These are phyloP conservation scores for Vararia minispora DNA, from an alignment of 768 basidiomycete genomes.

Conservation along the genomic window DNA sequence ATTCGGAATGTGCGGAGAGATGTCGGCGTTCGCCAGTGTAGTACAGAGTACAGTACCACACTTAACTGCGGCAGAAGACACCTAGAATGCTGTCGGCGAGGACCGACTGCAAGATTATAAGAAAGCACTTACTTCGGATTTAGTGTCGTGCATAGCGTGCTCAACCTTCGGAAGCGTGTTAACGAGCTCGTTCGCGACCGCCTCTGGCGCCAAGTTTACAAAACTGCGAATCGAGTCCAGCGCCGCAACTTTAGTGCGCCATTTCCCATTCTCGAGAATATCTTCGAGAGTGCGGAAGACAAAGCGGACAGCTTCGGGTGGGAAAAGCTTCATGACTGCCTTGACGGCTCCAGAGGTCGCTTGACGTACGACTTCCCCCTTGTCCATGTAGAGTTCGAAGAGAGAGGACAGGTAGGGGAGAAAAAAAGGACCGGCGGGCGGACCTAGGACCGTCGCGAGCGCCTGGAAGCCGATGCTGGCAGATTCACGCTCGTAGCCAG, in stretches of 20 bases:
- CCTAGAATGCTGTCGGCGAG: slow-evolving; percentile 31
- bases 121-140: slow-evolving; percentile 59
- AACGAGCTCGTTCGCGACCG: slow-evolving; percentile 77
- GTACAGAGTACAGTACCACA: slow-evolving; percentile 82
- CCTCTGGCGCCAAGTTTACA: slow-evolving; percentile 54
- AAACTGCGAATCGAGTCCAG: slow-evolving; percentile 77
- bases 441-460: slow-evolving; percentile 57
- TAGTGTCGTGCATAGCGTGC: slow-evolving; percentile 92
- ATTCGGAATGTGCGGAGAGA: slow-evolving; percentile 76
- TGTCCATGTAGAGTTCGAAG: slow-evolving; percentile 84
- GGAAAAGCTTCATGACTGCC: slow-evolving; percentile 71
- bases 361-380: slow-evolving; percentile 80
- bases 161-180: slow-evolving; percentile 79
- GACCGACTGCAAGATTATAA: slow-evolving; percentile 3
- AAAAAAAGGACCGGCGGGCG: slow-evolving; percentile 60
- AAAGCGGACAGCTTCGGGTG: slow-evolving; percentile 66
- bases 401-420: slow-evolving; percentile 67
- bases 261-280: slow-evolving; percentile 79
- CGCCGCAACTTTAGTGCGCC: slow-evolving; percentile 90
- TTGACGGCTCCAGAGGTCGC: slow-evolving; percentile 78
- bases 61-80: slow-evolving; percentile 78
- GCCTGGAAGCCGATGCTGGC: slow-evolving; percentile 75
- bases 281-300: slow-evolving; percentile 61
- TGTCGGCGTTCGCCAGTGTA: slow-evolving; percentile 88
- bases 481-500: slow-evolving; percentile 82